A percentile compares a stretch with the other conserved stretches of the same genome.
Conservation (phyloP, 75 land plant species). For the Ceratopteris richardii region DNA sequence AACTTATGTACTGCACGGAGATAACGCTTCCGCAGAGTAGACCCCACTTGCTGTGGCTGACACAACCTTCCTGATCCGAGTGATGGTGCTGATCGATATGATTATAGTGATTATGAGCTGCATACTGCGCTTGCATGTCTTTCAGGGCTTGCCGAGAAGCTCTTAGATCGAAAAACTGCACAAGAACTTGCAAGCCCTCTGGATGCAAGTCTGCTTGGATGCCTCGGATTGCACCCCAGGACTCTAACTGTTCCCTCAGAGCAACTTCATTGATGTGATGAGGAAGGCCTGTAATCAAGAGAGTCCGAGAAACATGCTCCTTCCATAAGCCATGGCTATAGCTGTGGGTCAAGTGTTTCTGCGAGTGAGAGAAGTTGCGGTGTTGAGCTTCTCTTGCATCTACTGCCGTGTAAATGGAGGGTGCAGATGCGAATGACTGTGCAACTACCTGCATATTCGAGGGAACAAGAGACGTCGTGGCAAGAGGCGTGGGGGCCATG, state of each 20-base stretch:
- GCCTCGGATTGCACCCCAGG: conserved; percentile 65
- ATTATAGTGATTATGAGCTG: conserved; percentile 25
- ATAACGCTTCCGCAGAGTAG: conserved; percentile 16
- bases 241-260: conserved; percentile 43
- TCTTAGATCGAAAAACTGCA: conserved; percentile 80
- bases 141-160: conserved; percentile 49
- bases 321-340: too few relatives aligned
- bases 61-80: not conserved
- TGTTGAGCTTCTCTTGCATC: too few relatives aligned
- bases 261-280: not conserved
- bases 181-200: conserved; percentile 26
- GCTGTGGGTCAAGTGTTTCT: too few relatives aligned
- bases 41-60: conserved; percentile 12
- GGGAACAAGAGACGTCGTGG: too few relatives aligned
- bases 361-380: too few relatives aligned
- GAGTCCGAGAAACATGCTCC: conserved; percentile 44
- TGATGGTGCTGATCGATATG: conserved; percentile 3
- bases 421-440: too few relatives aligned
- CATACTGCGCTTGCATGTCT: conserved; percentile 73
- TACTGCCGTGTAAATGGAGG: too few relatives aligned
- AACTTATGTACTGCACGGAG: conserved; percentile 31
- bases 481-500: too few relatives aligned
- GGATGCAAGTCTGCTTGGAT: conserved; percentile 7
- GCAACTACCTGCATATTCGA: too few relatives aligned
- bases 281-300: conserved; percentile 59